Conservation (phyloP, 1,139 yeast species). For the Yamadazyma blattariae region DNA sequence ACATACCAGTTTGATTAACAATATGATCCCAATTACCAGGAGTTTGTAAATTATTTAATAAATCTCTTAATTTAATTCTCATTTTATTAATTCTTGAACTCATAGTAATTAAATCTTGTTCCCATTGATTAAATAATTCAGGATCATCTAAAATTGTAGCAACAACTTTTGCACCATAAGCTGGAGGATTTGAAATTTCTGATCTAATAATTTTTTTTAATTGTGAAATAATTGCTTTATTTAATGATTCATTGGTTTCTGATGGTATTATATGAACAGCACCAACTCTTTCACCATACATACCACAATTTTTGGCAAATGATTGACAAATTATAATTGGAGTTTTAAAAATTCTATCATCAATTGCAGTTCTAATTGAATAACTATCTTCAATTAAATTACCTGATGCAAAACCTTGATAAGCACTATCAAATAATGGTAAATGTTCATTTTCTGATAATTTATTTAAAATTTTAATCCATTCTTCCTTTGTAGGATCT, state of each 20-base stretch:
- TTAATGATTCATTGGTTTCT: constrained; percentile 32
- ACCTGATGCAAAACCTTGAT: constrained; percentile 58
- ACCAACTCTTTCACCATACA: constrained; percentile 98
- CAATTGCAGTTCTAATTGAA: constrained; percentile 81
- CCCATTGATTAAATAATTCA: constrained; percentile 75
- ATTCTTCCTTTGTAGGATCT: constrained; percentile 45
- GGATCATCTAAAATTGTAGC: constrained; percentile 69
- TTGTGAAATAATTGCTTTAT: constrained; percentile 66
- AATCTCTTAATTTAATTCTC: constrained; percentile 66
- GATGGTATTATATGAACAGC: constrained; percentile 75
- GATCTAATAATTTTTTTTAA: constrained; percentile 76
- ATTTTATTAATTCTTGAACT: constrained; percentile 76
- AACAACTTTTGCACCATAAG: constrained; percentile 93
- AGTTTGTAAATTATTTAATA: constrained; percentile 64
- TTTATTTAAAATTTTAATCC: constrained; percentile 41
- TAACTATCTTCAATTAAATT: constrained; percentile 79
- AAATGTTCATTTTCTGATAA: constrained; percentile 36
- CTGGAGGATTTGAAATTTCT: constrained; percentile 91
- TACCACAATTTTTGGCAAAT: constrained; percentile 96
- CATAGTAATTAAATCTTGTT: constrained; percentile 82
- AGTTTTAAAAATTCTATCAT: constrained; percentile 33
- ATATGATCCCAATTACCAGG: constrained; percentile 95
- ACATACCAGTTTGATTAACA: constrained; percentile 92
- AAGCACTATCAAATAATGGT: constrained; percentile 46
- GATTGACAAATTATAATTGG: constrained; percentile 85